Conservation (phyloP, 495 filamentous ascomycete genomes). For the Venustampulla echinocandica region DNA sequence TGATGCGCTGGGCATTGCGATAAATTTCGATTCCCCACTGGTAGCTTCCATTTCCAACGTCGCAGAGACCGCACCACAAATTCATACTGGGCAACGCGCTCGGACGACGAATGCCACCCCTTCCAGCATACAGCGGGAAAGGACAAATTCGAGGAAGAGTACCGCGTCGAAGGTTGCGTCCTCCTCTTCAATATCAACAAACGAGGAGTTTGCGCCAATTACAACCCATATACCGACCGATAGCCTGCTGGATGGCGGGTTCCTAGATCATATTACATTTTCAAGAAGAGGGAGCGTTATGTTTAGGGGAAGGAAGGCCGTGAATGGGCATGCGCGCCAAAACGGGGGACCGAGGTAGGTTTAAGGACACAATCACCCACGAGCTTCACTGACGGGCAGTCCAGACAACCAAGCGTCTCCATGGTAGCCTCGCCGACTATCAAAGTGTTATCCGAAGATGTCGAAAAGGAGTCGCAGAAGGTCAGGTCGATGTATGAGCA, state of each 20-base stretch:
- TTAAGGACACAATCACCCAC: no score
- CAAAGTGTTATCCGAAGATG: conserved; percentile 61
- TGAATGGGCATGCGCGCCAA: conserved; percentile 19
- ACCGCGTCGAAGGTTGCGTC: not conserved
- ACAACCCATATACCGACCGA: conserved; percentile 44
- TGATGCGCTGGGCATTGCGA: conserved; percentile 4
- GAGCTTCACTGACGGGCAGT: no score
- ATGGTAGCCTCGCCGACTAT: conserved; percentile 15
- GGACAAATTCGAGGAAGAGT: conserved; percentile 3
- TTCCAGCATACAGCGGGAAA: conserved; percentile 4
- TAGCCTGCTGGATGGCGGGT: conserved; percentile 41
- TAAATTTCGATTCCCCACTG: conserved; percentile 10
- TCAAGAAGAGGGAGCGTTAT: conserved; percentile 58
- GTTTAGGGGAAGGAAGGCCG: conserved; percentile 43
- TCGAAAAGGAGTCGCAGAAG: conserved; percentile 77
- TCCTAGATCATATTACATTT: conserved; percentile 40
- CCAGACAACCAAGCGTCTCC: conserved; percentile 34
- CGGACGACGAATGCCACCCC: not conserved
- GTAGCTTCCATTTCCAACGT: not conserved
- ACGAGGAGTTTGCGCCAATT: conserved; percentile 34
- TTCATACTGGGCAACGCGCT: not conserved
- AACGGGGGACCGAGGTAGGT: conserved; percentile 16
- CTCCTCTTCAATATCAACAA: not conserved
- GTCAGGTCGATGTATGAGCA: conserved; percentile 89
- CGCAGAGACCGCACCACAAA: not conserved